Percentiles rank a stretch among this genome's conserved stretches.
phyloP scores from a whole-genome alignment of 2,329 filamentous ascomycete genomes.

The Aspergillus tamarii region DNA sequence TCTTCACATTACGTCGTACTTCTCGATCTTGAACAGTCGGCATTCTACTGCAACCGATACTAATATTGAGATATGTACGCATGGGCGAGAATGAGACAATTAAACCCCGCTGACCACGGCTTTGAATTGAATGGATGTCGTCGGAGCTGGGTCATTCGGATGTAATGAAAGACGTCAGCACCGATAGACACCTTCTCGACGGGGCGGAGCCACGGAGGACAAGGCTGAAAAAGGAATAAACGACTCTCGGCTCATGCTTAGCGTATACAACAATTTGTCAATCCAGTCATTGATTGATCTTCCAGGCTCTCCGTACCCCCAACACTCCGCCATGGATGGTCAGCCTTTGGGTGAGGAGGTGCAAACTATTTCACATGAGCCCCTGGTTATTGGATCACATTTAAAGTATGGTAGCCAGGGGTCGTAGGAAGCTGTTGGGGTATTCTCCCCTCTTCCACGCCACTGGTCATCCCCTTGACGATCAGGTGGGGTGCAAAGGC shows the following conservation, averaged over 20 bases:
- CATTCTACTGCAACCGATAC: neutral
- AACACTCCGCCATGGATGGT: neutral
- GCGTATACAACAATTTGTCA: neutral
- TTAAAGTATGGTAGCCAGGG: neutral
- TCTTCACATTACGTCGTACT: neutral
- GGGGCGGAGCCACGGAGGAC: neutral
- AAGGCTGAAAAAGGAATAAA: neutral
- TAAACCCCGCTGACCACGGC: neutral
- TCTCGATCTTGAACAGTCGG: neutral
- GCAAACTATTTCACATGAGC: neutral
- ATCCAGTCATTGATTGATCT: neutral
- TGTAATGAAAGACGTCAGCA: slow-evolving; percentile 6
- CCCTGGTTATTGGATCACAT: neutral
- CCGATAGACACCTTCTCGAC: neutral
- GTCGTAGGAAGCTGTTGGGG: neutral
- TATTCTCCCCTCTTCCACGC: neutral
- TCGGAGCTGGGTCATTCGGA: slow-evolving; percentile 1
- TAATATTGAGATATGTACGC: neutral
- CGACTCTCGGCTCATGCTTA: neutral
- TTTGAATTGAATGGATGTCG: neutral
- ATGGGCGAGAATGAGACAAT: neutral
- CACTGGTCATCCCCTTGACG: neutral
- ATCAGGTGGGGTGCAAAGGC: neutral
- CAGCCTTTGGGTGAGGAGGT: neutral
- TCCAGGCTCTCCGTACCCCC: neutral